Evolutionary conservation across 2,329 filamentous ascomycete genomes (phyloP), one percentile per base, ranked within the genome.

Genomic region (Fusarium denticulatum): DNA sequence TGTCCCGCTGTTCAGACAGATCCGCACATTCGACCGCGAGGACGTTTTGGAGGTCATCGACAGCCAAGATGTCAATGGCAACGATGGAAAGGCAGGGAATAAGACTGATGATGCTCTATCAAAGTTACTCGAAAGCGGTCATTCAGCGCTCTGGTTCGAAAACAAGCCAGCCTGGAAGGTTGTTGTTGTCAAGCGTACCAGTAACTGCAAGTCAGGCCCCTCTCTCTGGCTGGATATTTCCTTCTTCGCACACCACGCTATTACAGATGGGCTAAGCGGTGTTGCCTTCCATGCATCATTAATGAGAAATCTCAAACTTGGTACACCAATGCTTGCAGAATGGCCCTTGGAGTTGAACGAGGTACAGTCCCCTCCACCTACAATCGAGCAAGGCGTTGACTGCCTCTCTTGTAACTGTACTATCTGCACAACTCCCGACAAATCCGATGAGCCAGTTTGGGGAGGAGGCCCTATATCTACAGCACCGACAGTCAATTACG

Each of bases 161-260:
- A n/a, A 60, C 11, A 67, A 62, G 7, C 72, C 68, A 18, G 68
- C 61, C 0, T 74, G 71, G 72, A 74, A 49, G 8, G 39, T 55
- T 3, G 22, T 72, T 20, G n/a, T 67, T 2, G 6, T 74, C 1
- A 45, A 63, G 6, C 32, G 64, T 22, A 6, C 36, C 0, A 8
- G 6, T 2, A 4, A 4, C 28, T 22, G 4, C 7, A 7, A 5
- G 2, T 12, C 18, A 1, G 2, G 26, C 0, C 2, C 4, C n/a
- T 18, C 26, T 15, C 2, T 8, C 3, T 74, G 26, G 15, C 9
- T 75, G 1, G 42, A 65, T 5, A 43, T 67, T 14, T 26, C 50
- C 15, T 74, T 74, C 39, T 14, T 69, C 7, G 45, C 64, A 1
- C 68, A 74, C 5, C 72, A 75, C 20, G 68, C 71, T 3, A 53